Evolutionary conservation across 352 stramenopile genomes (phyloP).

Genomic region (Blastocystis sp.): DNA sequence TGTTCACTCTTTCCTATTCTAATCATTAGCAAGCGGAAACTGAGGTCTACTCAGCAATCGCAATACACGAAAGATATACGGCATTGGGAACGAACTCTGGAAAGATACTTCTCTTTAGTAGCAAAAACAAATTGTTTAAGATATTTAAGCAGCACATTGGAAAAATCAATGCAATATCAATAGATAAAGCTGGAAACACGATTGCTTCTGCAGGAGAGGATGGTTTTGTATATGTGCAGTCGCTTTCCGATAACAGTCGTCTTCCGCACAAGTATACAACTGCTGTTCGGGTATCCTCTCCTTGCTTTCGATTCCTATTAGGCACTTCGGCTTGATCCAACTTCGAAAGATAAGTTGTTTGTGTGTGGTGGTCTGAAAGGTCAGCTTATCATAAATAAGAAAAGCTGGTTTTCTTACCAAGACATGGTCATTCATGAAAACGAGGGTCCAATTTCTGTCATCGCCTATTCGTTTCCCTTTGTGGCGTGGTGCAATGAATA

Average conservation of each 20-base stretch:
- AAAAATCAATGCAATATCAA: slow-evolving; percentile 26
- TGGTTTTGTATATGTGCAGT: slow-evolving; percentile 23
- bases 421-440: slow-evolving; percentile 51
- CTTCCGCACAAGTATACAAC: slow-evolving; percentile 29
- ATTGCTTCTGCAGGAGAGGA: slow-evolving; percentile 46
- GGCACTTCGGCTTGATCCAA: slow-evolving; percentile 1
- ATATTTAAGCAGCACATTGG: slow-evolving; percentile 13
- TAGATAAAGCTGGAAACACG: slow-evolving; percentile 35
- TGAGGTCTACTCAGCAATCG: background rate
- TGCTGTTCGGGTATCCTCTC: background rate
- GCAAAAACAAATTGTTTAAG: slow-evolving; percentile 46
- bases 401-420: slow-evolving; percentile 56
- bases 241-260: slow-evolving; percentile 6
- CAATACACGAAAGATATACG: slow-evolving; percentile 31
- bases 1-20: background rate
- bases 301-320: background rate
- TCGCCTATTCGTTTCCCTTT: slow-evolving; percentile 1
- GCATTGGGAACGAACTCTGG: slow-evolving; percentile 37
- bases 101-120: slow-evolving; percentile 32
- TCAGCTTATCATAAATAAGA: slow-evolving; percentile 52
- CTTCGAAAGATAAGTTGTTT: slow-evolving; percentile 36
- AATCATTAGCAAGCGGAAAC: slow-evolving; percentile 1
- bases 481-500: slow-evolving; percentile 49
- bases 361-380: slow-evolving; percentile 25
- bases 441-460: slow-evolving; percentile 22